Conservation (phyloP, 805 yeast genomes). For the Candida krabiensis region DNA sequence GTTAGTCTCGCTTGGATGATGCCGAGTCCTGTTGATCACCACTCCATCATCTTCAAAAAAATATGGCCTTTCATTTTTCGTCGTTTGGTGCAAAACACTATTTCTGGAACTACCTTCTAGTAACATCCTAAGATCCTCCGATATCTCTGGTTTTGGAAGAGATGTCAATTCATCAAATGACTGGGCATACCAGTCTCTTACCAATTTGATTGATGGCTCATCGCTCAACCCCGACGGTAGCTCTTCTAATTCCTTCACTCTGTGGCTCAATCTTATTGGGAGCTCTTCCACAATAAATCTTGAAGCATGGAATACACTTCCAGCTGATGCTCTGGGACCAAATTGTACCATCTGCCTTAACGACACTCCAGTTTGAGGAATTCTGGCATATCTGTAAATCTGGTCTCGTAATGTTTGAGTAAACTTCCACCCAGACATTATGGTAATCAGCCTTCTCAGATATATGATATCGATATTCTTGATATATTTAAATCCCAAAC, state of each 20-base stretch:
- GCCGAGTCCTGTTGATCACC: conserved; percentile 26
- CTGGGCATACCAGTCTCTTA: conserved; percentile 87
- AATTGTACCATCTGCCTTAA: conserved; percentile 89
- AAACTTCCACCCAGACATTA: conserved; percentile 42
- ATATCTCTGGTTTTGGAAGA: conserved; percentile 57
- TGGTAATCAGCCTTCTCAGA: not conserved
- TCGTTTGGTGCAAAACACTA: conserved; percentile 10
- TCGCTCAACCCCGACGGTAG: conserved; percentile 73
- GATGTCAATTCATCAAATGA: conserved; percentile 80
- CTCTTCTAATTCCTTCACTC: conserved; percentile 79
- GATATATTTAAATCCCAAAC: too few species aligned
- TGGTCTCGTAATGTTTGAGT: conserved; percentile 50
- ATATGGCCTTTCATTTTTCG: conserved; percentile 13
- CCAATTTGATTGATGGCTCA: conserved; percentile 74
- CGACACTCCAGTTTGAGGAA: conserved; percentile 82
- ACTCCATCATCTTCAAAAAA: conserved; percentile 51
- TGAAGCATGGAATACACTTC: conserved; percentile 77
- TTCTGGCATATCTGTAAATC: conserved; percentile 63
- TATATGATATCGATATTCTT: too few species aligned
- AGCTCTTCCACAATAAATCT: conserved; percentile 83
- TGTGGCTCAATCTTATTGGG: conserved; percentile 81
- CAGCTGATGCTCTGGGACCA: conserved; percentile 77
- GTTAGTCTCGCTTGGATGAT: conserved; percentile 13
- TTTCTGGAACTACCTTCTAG: conserved; percentile 25
- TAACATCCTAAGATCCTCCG: conserved; percentile 39